phyloP scores from a whole-genome alignment of 2,329 filamentous ascomycete genomes.

The Penicillium sp. region DNA sequence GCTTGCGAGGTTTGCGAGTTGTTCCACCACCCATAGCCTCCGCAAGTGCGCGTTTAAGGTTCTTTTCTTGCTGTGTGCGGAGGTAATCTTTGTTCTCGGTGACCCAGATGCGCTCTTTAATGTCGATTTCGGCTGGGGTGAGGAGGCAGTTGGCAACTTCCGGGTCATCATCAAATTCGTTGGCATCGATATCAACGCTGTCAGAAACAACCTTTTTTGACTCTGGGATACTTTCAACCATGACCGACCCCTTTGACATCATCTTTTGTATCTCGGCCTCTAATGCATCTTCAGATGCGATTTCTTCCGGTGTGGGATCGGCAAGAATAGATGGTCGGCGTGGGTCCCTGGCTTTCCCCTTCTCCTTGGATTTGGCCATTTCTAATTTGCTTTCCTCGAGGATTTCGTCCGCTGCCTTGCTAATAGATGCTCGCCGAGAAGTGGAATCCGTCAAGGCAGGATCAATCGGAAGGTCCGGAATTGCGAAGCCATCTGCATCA shows the following conservation, averaged over 20 bases:
- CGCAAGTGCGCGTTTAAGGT: constrained; percentile 69
- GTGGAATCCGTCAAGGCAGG: constrained; percentile 38
- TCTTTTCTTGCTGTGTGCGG: constrained; percentile 79
- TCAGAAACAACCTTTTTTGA: constrained; percentile 52
- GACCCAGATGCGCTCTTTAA: constrained; percentile 92
- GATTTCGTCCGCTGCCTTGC: constrained; percentile 24
- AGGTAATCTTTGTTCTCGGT: constrained; percentile 94
- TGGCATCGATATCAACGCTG: constrained; percentile 63
- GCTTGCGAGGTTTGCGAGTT: constrained; percentile 50
- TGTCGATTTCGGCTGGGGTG: constrained; percentile 67
- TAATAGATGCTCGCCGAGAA: constrained; percentile 20
- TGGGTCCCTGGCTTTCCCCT: constrained; percentile 32
- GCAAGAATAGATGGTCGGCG: constrained; percentile 38
- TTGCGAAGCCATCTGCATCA: constrained; percentile 68
- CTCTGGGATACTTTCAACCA: constrained; percentile 30
- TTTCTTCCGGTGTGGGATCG: constrained; percentile 59
- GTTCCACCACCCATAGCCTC: constrained; percentile 47
- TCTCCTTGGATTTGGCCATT: constrained; percentile 22
- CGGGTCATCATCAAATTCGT: constrained; percentile 85
- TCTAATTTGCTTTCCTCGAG: constrained; percentile 24
- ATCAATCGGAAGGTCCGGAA: constrained; percentile 54
- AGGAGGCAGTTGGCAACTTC: constrained; percentile 82
- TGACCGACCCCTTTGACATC: constrained; percentile 47
- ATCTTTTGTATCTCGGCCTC: constrained; percentile 70
- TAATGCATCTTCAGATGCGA: constrained; percentile 59